Evolutionary conservation across 2,329 filamentous ascomycete genomes (phyloP).

Genomic region (Ceratocystis papillata): DNA sequence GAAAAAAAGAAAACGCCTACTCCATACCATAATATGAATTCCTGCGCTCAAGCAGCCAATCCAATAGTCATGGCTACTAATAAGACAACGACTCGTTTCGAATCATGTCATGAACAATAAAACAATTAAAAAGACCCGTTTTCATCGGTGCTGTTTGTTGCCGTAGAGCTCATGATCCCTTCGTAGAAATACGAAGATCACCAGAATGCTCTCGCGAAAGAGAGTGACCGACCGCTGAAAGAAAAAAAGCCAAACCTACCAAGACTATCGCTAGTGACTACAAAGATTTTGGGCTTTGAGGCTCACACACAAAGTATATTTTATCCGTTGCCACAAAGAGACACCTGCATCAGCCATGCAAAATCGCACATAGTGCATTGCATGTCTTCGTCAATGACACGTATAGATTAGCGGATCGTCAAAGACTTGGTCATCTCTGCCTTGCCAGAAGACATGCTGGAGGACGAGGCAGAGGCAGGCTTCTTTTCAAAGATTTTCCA

Average conservation of each 20-base stretch:
- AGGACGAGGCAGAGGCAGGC: slow-evolving; percentile 57
- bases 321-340: slow-evolving; percentile 5
- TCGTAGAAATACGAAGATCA: neutral
- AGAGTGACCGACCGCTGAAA: neutral
- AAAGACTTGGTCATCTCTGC: slow-evolving; percentile 87
- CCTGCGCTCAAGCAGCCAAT: neutral
- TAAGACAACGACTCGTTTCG: neutral
- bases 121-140: neutral
- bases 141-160: neutral
- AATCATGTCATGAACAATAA: neutral
- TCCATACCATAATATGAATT: neutral
- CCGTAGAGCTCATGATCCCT: neutral
- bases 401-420: slow-evolving; percentile 61
- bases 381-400: neutral
- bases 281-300: neutral
- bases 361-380: neutral
- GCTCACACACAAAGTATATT: neutral
- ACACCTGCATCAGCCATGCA: neutral
- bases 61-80: neutral
- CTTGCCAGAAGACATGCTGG: slow-evolving; percentile 61
- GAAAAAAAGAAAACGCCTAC: slow-evolving; percentile 13
- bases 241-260: slow-evolving; percentile 14
- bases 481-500: slow-evolving; percentile 99
- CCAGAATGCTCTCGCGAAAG: neutral
- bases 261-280: neutral